Evolutionary conservation across 2,329 filamentous ascomycete genomes (phyloP), one percentile per base, ranked within the genome.

Genomic region (Venturia oleaginea): DNA sequence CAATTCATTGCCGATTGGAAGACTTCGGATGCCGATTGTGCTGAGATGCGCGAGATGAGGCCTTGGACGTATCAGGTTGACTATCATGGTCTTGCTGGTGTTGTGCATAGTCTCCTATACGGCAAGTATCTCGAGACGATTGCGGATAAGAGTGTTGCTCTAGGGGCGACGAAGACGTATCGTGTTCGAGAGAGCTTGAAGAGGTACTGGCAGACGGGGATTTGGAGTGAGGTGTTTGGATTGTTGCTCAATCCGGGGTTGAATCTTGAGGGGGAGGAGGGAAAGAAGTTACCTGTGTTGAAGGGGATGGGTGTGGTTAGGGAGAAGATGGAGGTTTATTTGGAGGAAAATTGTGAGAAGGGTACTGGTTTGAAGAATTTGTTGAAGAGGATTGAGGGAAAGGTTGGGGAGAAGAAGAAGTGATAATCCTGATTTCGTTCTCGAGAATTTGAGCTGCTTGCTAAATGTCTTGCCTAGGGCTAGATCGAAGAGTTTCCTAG

Each of bases 21-120:
- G 75, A 92, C 91, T 0, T 85, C 84, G 19, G 83, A 89, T 30
- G 88, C 91, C 62, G 94, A 99, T 76, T 99, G 94, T 75, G 88
- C 90, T 22, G 94, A 99, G 80, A 96, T 97, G 84, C 88, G 92
- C 59, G 93, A 99, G 77, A 84, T 91, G 65, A 84, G 93, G 0
- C 92, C 92, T 0, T 99, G 94, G 94, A 97, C 93, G 1, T 97
- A 92, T 80, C 94, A 99, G 75, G 91, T 97, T 69, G 94, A 99
- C 78, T 95, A 97, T 71, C 91, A 96, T 75, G 94, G 94, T 15
- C 82, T 97, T 0, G 94, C 94, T 0, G 92, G 91, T 4, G 90
- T 91, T 30, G 81, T 97, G 4, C 92, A 99, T 76, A 88, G 86
- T 54, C 83, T 99, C 70, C 83, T 99, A 3, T 99, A 97, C 73